These are phyloP conservation scores for Fusarium gaditjirri DNA, from an alignment of 2,329 filamentous ascomycete species.

Conservation along the genomic window DNA sequence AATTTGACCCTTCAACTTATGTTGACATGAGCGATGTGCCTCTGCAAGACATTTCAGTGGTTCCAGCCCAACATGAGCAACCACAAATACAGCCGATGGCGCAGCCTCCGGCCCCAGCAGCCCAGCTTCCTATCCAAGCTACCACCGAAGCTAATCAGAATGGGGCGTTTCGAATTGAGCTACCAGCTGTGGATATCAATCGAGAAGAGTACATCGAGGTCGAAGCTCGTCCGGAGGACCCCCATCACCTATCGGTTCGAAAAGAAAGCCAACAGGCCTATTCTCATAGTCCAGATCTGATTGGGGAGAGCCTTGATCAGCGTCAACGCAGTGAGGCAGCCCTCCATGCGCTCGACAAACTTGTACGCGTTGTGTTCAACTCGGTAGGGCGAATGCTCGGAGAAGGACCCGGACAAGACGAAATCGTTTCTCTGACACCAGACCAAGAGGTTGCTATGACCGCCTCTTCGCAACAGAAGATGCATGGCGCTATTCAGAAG, in stretches of 20 bases:
- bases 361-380: conserved; percentile 78
- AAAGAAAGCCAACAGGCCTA: conserved; percentile 64
- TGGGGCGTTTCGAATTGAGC: conserved; percentile 59
- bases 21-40: conserved; percentile 46
- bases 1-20: conserved; percentile 53
- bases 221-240: conserved; percentile 58
- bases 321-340: conserved; percentile 82
- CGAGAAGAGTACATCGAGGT: conserved; percentile 64
- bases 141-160: conserved; percentile 28
- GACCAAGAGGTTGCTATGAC: conserved; percentile 75
- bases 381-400: conserved; percentile 76
- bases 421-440: conserved; percentile 64
- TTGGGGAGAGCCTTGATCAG: conserved; percentile 77
- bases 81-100: conserved; percentile 16
- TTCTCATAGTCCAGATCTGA: conserved; percentile 64
- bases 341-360: conserved; percentile 74
- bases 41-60: conserved; percentile 32
- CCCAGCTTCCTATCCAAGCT: conserved; percentile 1
- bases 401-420: conserved; percentile 64
- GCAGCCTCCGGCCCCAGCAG: conserved; percentile 9
- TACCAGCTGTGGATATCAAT: conserved; percentile 57
- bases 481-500: conserved; percentile 79
- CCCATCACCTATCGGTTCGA: conserved; percentile 60
- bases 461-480: conserved; percentile 72
- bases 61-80: conserved; percentile 13